Evolutionary conservation across 345 rosid species (phyloP), one percentile per base, ranked within the genome.

Genomic region (Corchorus olitorius): DNA sequence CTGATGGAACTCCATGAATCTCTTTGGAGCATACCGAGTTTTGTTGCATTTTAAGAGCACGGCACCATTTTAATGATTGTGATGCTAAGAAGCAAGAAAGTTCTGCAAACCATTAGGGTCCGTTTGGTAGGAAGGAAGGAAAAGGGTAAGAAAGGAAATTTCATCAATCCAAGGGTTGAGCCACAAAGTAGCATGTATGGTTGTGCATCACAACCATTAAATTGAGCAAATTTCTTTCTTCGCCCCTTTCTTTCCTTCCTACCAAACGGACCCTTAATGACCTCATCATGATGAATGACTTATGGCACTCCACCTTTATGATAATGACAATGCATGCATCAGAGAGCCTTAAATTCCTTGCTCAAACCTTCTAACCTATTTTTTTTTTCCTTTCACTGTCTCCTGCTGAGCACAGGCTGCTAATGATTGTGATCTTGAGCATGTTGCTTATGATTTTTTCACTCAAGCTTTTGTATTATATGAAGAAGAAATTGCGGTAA

Each of bases 401-500:
- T 65, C 68, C 73, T 22, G 12, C 55, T 48, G 39, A 46, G 12
- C 12, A 48, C 87, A 94, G 98, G 97, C 98, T 33, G 98, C 98
- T 15, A 88, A 86, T 81, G 94, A 89, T 77, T 87, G 88, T 81
- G 88, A 90, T 75, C 84, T 92, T 58, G 97, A 92, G 85, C 93
- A 90, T 79, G 89, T 87, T 79, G 97, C 98, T 45, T 94, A 92
- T 80, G 97, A 94, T 76, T 89, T 88, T 81, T 90, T 91, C 74
- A 90, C 97, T 34, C 98, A 91, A 81, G 97, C 92, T 0, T 94
- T 89, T 79, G 81, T 91, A 75, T 72, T 92, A 48, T 92, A 94
- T 69, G 98, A 94, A 87, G 97, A 94, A 86, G 98, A 94, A 80
- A 82, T 94, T 55, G 89, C 90, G 85, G 97, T 92, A 85, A 81